phyloP scores from a whole-genome alignment of 2,329 filamentous ascomycete species.

The Xylariaceae sp. region DNA sequence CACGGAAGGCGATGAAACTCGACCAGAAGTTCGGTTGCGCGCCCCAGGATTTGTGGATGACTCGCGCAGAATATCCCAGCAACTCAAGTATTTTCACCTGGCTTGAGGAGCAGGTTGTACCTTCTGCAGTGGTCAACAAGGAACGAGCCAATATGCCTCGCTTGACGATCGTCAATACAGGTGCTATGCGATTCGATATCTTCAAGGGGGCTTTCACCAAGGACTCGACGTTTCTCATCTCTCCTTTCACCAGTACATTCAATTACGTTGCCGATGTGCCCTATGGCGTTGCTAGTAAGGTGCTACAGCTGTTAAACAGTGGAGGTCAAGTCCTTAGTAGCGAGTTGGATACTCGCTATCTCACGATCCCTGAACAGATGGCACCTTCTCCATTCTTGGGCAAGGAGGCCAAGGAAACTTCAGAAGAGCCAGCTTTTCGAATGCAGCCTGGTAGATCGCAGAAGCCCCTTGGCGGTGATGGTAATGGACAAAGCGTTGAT shows the following conservation, averaged over 20 bases:
- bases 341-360: constrained; percentile 37
- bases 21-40: constrained; percentile 79
- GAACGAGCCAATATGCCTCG: constrained; percentile 57
- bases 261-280: constrained; percentile 76
- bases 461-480: constrained; percentile 13
- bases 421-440: constrained; percentile 1
- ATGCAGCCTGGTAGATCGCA: constrained; percentile 15
- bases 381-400: constrained; percentile 11
- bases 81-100: constrained; percentile 75
- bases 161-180: constrained; percentile 80
- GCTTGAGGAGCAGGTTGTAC: constrained; percentile 72
- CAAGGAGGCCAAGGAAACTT: constrained; percentile 3
- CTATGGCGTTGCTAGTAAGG: constrained; percentile 66
- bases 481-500: constrained; percentile 15
- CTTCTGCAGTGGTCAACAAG: constrained; percentile 56
- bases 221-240: constrained; percentile 81
- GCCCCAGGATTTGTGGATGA: constrained; percentile 77
- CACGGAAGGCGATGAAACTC: constrained; percentile 66
- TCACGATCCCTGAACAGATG: constrained; percentile 46
- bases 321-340: constrained; percentile 44
- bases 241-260: constrained; percentile 80
- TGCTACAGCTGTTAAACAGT: constrained; percentile 58
- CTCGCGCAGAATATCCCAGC: constrained; percentile 67
- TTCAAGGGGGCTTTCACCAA: constrained; percentile 88
- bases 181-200: constrained; percentile 90